Conservation (phyloP, 148 eudicot species). For the Oxyria digyna region DNA sequence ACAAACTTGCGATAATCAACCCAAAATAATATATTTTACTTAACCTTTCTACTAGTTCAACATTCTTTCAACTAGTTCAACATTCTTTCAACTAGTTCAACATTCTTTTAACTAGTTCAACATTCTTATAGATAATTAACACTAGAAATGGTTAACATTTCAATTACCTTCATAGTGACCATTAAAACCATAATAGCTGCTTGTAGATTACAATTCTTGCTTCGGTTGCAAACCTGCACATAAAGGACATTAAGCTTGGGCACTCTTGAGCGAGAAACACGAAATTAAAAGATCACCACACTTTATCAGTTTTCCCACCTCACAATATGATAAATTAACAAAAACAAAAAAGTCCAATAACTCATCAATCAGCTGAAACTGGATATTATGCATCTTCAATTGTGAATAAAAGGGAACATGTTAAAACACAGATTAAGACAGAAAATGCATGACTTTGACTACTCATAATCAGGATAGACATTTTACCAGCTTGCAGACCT, state of each 20-base stretch:
- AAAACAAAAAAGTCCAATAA: neutral
- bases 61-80: too few species aligned
- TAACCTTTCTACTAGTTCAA: neutral
- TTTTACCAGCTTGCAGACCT: slow-evolving; percentile 2
- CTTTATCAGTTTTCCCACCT: neutral
- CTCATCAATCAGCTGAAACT: neutral
- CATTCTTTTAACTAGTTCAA: too few species aligned
- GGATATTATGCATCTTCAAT: neutral
- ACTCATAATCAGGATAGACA: neutral
- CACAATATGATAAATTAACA: too few species aligned
- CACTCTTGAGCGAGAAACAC: neutral
- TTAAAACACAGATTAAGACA: neutral
- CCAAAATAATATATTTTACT: too few species aligned
- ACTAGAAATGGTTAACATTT: neutral
- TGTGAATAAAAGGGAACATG: neutral
- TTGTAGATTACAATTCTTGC: neutral
- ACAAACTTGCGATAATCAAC: neutral
- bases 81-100: too few species aligned
- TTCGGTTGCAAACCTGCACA: slow-evolving; percentile 6
- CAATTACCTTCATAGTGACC: slow-evolving; percentile 8
- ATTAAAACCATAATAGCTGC: slow-evolving; percentile 9
- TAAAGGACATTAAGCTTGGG: neutral
- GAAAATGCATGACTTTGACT: neutral
- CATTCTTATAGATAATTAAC: neutral
- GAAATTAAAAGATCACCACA: neutral